Base-by-base conservation (phyloP, 2,329 filamentous ascomycete species). In the Bipolaris bicolor region DNA sequence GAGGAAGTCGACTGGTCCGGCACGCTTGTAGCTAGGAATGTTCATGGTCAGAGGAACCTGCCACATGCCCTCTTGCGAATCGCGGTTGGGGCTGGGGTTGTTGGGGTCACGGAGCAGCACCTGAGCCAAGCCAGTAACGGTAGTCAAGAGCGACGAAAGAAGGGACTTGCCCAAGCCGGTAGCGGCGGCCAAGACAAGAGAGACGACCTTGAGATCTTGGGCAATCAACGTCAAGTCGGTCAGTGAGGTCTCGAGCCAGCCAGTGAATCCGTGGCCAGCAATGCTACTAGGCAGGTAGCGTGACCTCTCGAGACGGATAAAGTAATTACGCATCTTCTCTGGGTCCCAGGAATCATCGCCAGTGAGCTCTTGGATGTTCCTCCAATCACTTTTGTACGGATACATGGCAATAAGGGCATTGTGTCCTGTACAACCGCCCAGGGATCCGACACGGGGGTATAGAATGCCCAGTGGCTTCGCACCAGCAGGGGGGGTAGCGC, bases 341-440 rank as follows among this genome's bases (percentile, higher is more conserved):
- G 85, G 86, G 43, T 88, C 86, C 73, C 77, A 89, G 0, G 82
- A 83, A 2, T 71, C 63, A 64, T 89, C 86, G 3, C 85, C 85
- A 0, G 87, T 89, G 41, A 87, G 65, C 4, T 76, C 69, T 5
- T 81, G 82, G 52, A 89, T 83, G 59, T 82, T 70, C 45, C 84
- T 75, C 78, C 84, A 89, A 69, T 89, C 87, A 37, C 79, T 82
- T 22, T 83, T 78, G 55, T 83, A 79, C 0, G 86, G 86, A 57
- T 84, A 82, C 5, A 86, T 76, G 7, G 81, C 80, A 43, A 88
- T 81, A 43, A 86, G 69, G 3, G 84, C 86, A 46, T 89, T 88
- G 70, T 88, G 86, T 15, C 80, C 79, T 0, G 83, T 80, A 67
- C 84, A 86, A 7, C 84, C 84, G 46, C 84, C 84, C 1, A 86